Conservation (phyloP, 768 basidiomycete species). For the Suillus variegatus region DNA sequence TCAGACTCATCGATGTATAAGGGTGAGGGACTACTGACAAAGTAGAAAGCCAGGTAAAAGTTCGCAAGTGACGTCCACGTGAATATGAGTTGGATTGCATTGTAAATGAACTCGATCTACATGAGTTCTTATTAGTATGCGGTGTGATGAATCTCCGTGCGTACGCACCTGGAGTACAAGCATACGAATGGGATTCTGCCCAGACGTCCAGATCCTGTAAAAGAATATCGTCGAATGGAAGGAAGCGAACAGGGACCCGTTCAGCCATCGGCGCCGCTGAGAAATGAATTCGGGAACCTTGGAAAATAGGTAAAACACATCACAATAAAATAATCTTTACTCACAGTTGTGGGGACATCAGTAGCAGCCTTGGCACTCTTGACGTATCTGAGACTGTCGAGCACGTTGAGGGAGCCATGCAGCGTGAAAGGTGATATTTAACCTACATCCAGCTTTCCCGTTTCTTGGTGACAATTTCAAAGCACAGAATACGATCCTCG, state of each 20-base stretch:
- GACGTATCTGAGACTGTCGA: constrained; percentile 74
- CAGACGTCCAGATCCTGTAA: constrained; percentile 86
- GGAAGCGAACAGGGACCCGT: constrained; percentile 90
- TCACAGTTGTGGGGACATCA: constrained; percentile 85
- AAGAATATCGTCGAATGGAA: constrained; percentile 91
- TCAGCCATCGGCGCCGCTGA: constrained; percentile 87
- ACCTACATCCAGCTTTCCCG: constrained; percentile 79
- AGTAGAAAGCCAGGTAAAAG: constrained; percentile 94
- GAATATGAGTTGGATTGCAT: constrained; percentile 84
- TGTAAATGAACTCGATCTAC: constrained; percentile 91
- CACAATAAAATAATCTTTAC: constrained; percentile 14
- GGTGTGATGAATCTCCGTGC: neutral
- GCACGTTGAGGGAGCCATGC: neutral
- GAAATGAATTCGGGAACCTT: constrained; percentile 92
- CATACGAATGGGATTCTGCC: constrained; percentile 88
- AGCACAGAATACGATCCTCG: constrained; percentile 89
- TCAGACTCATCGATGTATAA: constrained; percentile 19
- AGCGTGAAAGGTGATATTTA: neutral
- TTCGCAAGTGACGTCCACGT: constrained; percentile 94
- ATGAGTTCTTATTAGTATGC: neutral
- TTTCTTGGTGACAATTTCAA: constrained; percentile 92
- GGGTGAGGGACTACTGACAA: constrained; percentile 54
- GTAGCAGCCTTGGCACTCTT: constrained; percentile 94
- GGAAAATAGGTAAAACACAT: constrained; percentile 1
- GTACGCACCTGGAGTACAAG: constrained; percentile 55